Conservation (phyloP, 1,284 basidiomycete species). For the Cystobasidiaceae sp. region DNA sequence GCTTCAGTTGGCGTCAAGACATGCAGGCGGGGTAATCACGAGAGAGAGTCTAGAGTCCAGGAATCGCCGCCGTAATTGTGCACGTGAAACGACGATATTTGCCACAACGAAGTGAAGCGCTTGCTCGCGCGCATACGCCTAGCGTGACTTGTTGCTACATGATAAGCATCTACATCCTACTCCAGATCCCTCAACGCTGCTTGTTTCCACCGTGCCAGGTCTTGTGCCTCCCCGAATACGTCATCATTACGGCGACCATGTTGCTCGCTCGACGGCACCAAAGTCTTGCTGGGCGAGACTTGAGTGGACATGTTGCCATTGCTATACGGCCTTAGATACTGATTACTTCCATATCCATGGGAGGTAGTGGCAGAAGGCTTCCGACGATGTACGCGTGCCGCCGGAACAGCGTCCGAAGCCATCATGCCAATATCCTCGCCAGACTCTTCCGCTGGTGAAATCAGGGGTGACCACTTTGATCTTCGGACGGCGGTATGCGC, state of each 20-base stretch:
- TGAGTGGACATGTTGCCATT: slow-evolving; percentile 17
- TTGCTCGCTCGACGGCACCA: background rate
- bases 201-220: slow-evolving; percentile 1
- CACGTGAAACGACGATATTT: too few relatives aligned
- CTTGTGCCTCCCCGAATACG: background rate
- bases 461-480: background rate
- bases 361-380: background rate
- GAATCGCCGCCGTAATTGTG: too few relatives aligned
- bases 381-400: background rate
- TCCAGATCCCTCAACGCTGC: slow-evolving; percentile 9
- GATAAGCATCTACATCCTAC: background rate
- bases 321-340: background rate
- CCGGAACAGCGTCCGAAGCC: too few relatives aligned
- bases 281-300: slow-evolving; percentile 25
- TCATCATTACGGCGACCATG: background rate
- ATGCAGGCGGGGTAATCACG: too few relatives aligned
- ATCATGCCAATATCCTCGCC: background rate
- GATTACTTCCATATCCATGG: background rate
- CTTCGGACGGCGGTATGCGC: background rate
- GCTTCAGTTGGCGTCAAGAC: too few relatives aligned
- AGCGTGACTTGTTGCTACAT: too few relatives aligned
- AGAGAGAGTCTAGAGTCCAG: too few relatives aligned
- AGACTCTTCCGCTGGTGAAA: slow-evolving; percentile 1
- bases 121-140: too few relatives aligned
- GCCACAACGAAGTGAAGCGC: too few relatives aligned